These are phyloP conservation scores for Plantago elongata DNA, from an alignment of 257 asterid species.

Conservation along the genomic window DNA sequence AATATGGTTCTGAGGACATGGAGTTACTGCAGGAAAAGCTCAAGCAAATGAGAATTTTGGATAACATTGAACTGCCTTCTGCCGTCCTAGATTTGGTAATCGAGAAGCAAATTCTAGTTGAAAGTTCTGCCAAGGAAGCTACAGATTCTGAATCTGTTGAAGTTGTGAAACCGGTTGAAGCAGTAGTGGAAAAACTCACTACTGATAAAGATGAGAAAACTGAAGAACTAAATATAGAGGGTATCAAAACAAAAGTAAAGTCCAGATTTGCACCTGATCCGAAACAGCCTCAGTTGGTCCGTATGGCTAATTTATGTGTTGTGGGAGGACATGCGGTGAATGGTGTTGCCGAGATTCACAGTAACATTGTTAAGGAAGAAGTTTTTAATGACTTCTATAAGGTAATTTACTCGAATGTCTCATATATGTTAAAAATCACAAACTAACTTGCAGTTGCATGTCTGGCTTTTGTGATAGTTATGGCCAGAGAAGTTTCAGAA, in stretches of 20 bases:
- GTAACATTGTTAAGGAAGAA: conserved; percentile 72
- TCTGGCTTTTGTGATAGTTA: conserved; percentile 28
- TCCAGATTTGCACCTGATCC: conserved; percentile 36
- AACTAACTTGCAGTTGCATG: conserved; percentile 16
- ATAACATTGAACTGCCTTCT: conserved; percentile 52
- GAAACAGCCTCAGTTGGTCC: conserved; percentile 51
- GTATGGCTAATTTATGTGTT: conserved; percentile 84
- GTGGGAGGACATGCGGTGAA: conserved; percentile 88
- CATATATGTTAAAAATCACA: conserved; percentile 2
- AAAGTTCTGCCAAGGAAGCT: conserved; percentile 21
- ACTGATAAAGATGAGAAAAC: conserved; percentile 19
- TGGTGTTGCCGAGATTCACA: conserved; percentile 91
- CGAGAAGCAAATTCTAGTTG: conserved; percentile 33
- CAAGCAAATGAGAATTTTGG: conserved; percentile 49
- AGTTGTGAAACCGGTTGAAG: conserved; percentile 18
- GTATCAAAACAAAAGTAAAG: conserved; percentile 26
- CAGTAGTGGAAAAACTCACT: conserved; percentile 20
- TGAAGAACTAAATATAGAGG: conserved; percentile 23
- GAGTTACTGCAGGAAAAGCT: conserved; percentile 44
- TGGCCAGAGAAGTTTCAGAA: conserved; percentile 67
- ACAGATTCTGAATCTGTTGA: conserved; percentile 25
- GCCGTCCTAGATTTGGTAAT: conserved; percentile 35
- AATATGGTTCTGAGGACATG: conserved; percentile 45
- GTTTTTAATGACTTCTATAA: conserved; percentile 74
- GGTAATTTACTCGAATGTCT: conserved; percentile 31